Conservation (phyloP, 2,329 filamentous ascomycete genomes). For the Calonectria pteridis region DNA sequence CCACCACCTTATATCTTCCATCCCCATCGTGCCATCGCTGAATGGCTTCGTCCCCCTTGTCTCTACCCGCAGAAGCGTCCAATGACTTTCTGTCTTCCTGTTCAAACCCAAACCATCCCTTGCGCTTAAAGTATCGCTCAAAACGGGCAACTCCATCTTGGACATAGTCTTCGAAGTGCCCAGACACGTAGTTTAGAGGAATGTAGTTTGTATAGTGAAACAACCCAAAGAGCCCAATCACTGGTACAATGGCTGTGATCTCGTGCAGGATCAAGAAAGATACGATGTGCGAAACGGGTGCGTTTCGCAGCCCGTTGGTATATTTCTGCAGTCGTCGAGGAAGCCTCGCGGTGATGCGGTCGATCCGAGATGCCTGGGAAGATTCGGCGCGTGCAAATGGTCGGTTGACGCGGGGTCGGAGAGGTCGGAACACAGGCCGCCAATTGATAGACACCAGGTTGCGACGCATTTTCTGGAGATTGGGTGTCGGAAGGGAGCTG, state of each 20-base stretch:
- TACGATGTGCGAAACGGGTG: slow-evolving; percentile 84
- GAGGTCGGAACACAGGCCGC: slow-evolving; percentile 33
- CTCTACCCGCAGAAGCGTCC: slow-evolving; percentile 7
- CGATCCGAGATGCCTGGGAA: slow-evolving; percentile 54
- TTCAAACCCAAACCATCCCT: slow-evolving; percentile 82
- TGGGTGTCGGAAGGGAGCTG: not conserved
- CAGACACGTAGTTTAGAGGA: slow-evolving; percentile 67
- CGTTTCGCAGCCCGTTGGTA: slow-evolving; percentile 76
- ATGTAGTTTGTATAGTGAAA: slow-evolving; percentile 87
- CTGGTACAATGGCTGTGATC: slow-evolving; percentile 85
- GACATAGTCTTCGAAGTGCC: slow-evolving; percentile 63
- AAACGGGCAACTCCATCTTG: slow-evolving; percentile 78
- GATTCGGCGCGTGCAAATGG: slow-evolving; percentile 39
- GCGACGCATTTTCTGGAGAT: slow-evolving; percentile 41
- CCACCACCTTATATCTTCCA: slow-evolving; percentile 66
- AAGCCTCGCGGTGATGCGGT: slow-evolving; percentile 65
- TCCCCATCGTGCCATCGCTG: slow-evolving; percentile 55
- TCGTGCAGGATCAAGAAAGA: slow-evolving; percentile 94
- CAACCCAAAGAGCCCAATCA: slow-evolving; percentile 78
- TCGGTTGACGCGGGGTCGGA: slow-evolving; percentile 21
- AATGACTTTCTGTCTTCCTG: slow-evolving; percentile 34
- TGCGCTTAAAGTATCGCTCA: slow-evolving; percentile 80
- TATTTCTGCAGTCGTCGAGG: slow-evolving; percentile 78
- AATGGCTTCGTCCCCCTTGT: slow-evolving; percentile 45
- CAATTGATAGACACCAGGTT: slow-evolving; percentile 37